Conservation (phyloP, 495 filamentous ascomycete species). For the Thozetella sp. region DNA sequence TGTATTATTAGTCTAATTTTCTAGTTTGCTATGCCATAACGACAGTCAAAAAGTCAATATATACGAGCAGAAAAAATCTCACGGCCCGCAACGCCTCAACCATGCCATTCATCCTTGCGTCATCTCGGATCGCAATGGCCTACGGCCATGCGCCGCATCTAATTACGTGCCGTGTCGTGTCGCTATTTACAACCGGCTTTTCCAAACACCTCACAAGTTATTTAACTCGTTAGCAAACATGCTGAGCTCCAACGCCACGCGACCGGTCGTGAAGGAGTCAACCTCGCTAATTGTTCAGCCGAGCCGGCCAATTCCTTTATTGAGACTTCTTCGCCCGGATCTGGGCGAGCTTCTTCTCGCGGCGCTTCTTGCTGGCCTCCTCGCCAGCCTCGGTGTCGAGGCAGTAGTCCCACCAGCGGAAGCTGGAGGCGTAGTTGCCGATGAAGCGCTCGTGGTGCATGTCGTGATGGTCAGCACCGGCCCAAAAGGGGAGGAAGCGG, state of each 20-base stretch:
- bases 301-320: no score
- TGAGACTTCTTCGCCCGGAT: slow-evolving; percentile 63
- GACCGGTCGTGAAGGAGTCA: background rate
- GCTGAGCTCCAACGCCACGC: no score
- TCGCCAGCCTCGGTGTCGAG: slow-evolving; percentile 92
- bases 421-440: slow-evolving; percentile 96
- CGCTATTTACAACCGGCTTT: no score
- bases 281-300: no score
- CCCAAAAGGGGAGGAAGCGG: slow-evolving; percentile 97
- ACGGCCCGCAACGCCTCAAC: background rate
- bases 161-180: no score
- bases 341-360: slow-evolving; percentile 74
- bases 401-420: slow-evolving; percentile 97
- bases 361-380: slow-evolving; percentile 80
- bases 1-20: slow-evolving; percentile 7
- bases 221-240: no score
- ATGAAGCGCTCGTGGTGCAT: slow-evolving; percentile 96
- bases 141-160: no score
- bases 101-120: background rate
- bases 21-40: background rate
- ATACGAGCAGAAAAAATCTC: background rate
- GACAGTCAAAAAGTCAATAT: slow-evolving; percentile 1
- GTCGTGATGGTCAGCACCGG: slow-evolving; percentile 95
- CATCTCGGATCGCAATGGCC: no score
- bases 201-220: no score